Evolutionary conservation across 139 green algal genomes (phyloP), one percentile per base, ranked within the genome.

Genomic region (Closterium sp.): DNA sequence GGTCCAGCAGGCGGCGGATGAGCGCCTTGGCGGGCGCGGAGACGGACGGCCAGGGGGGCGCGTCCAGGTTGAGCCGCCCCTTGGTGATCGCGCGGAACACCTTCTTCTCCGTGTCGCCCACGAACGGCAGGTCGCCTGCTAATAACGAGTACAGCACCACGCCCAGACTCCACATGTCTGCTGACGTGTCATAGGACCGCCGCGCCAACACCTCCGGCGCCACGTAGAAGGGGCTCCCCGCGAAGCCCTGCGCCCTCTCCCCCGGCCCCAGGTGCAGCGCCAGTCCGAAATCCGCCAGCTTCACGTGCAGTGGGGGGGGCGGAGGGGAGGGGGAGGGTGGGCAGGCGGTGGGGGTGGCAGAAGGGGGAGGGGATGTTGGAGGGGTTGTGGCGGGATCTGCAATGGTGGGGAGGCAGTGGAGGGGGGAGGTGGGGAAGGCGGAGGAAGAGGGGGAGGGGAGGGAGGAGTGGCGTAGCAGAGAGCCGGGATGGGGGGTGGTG

Each of bases 31-130:
- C 90, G 3, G 90, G 92, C 4, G 95, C 94, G 36, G 95, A 96
- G 88, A 98, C 95, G n/a, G 92, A 90, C n/a, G 95, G 95, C 96
- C 96, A 98, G 21, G 95, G 95, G 31, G 96, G 92, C 31, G 85
- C 95, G 96, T 97, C 98, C 69, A 99, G 96, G 94, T 98, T 97
- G 1, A 96, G 95, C 88, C 98, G 95, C 81, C 95, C 95, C 90
- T 94, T 91, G 94, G 98, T 98, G 0, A 91, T 91, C 36, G 94
- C 88, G 69, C 88, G 88, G 89, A 97, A 87, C 90, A 96, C 96
- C 94, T 98, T 96, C 34, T 95, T 95, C 28, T 91, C 85, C 21
- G 87, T 66, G 34, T 55, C 12, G 1, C 90, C 90, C 16, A 34
- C 35, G 90, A 93, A 93, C 34, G 90, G 90, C 85, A 87, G 83